A percentile compares a stretch with the other conserved stretches of the same genome.
phyloP scores from a whole-genome alignment of 768 basidiomycete genomes.

The Termitomyces sp. region DNA sequence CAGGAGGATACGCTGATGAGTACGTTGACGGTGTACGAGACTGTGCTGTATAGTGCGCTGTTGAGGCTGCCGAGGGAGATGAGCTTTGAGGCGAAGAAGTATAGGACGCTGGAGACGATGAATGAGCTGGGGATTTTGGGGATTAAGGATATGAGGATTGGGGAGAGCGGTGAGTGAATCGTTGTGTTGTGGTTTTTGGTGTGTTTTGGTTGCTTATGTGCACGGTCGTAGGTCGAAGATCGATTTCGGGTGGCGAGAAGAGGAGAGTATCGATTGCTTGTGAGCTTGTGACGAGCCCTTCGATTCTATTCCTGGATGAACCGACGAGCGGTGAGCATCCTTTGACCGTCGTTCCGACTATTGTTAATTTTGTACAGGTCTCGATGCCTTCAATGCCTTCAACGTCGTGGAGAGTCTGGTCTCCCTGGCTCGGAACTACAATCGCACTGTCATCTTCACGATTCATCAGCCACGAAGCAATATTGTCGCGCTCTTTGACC shows the following conservation, averaged over 20 bases:
- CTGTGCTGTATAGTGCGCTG: conserved; percentile 89
- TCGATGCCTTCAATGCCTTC: conserved; percentile 93
- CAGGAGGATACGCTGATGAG: conserved; percentile 98
- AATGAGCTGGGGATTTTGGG: conserved; percentile 91
- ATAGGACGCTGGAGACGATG: conserved; percentile 92
- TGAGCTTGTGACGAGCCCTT: conserved; percentile 95
- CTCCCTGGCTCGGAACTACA: conserved; percentile 81
- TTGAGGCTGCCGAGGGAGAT: conserved; percentile 90
- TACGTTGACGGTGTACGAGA: conserved; percentile 97
- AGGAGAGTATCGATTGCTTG: conserved; percentile 96
- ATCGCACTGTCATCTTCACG: conserved; percentile 94
- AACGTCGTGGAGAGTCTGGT: conserved; percentile 91
- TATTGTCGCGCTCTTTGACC: conserved; percentile 94
- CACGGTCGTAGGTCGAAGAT: conserved; percentile 60
- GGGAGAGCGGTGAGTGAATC: conserved; percentile 63
- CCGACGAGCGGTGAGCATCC: conserved; percentile 80
- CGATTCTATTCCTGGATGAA: conserved; percentile 94
- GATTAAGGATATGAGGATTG: conserved; percentile 88
- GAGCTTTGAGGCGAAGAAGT: conserved; percentile 94
- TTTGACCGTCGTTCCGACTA: neutral
- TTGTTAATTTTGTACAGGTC: conserved; percentile 42
- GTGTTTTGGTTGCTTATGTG: neutral
- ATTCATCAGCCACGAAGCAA: conserved; percentile 98
- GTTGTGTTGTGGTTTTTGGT: neutral
- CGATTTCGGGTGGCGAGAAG: conserved; percentile 98